Evolutionary conservation across 2,329 filamentous ascomycete species (phyloP).

Genomic region (Phoma herbarum): DNA sequence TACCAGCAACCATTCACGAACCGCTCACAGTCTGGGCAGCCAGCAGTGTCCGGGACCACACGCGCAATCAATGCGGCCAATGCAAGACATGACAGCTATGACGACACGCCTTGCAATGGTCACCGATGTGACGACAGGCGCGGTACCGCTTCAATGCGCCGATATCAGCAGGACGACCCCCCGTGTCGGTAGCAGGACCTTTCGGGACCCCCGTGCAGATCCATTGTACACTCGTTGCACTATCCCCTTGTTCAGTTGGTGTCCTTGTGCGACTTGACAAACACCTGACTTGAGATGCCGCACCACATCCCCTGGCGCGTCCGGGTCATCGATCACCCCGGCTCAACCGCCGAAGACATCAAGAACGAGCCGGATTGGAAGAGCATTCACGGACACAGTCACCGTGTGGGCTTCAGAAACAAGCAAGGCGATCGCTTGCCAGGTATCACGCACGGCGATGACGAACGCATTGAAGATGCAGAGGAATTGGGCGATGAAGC

Average conservation of each 20-base stretch:
- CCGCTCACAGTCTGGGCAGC: conserved; percentile 1
- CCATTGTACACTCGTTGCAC: background rate
- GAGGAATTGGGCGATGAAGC: conserved; percentile 37
- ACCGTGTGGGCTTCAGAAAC: conserved; percentile 55
- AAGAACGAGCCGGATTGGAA: conserved; percentile 56
- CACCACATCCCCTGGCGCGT: conserved; percentile 38
- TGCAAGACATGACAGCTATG: conserved; percentile 9
- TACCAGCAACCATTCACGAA: conserved; percentile 12
- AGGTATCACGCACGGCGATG: conserved; percentile 50
- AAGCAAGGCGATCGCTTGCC: conserved; percentile 46
- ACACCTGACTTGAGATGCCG: conserved; percentile 4
- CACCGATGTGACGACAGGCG: conserved; percentile 13
- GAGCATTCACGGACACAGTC: conserved; percentile 41
- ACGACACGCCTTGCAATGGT: conserved; percentile 6
- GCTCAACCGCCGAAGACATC: conserved; percentile 54
- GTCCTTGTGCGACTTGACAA: background rate
- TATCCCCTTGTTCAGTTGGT: background rate
- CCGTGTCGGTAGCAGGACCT: background rate
- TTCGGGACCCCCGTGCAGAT: background rate
- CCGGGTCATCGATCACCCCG: conserved; percentile 48
- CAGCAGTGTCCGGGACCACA: conserved; percentile 1
- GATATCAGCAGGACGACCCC: background rate
- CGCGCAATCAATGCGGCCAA: conserved; percentile 4
- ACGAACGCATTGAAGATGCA: conserved; percentile 38
- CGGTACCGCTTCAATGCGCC: background rate